These are phyloP conservation scores for Citrus unshiu DNA, from an alignment of 345 rosid genomes.

Conservation along the genomic window DNA sequence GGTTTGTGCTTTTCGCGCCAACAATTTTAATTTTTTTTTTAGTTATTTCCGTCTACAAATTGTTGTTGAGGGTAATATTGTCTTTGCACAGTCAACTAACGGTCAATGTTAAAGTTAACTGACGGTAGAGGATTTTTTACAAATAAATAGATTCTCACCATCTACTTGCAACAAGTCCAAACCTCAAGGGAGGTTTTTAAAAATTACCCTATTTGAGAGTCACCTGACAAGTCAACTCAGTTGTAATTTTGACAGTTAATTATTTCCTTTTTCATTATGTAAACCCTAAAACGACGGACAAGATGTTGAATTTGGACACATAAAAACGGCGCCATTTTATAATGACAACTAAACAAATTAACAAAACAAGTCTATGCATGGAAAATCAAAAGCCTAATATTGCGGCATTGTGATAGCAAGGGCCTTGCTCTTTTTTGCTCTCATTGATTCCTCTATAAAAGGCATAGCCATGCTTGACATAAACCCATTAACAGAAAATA, in stretches of 20 bases:
- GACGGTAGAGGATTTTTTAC: too few relatives aligned
- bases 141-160: too few relatives aligned
- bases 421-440: not conserved
- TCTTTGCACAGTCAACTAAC: too few relatives aligned
- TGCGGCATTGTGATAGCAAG: not conserved
- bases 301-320: slow-evolving; percentile 1
- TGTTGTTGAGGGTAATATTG: too few relatives aligned
- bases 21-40: too few relatives aligned
- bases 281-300: slow-evolving; percentile 11
- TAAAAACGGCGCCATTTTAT: not conserved
- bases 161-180: too few relatives aligned
- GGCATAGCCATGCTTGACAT: not conserved
- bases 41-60: too few relatives aligned
- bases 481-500: not conserved
- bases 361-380: not conserved
- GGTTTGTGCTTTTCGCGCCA: too few relatives aligned
- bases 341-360: not conserved
- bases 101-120: too few relatives aligned
- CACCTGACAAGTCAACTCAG: not conserved
- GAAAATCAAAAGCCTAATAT: slow-evolving; percentile 12
- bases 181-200: too few relatives aligned
- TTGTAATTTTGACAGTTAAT: not conserved
- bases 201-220: too few relatives aligned
- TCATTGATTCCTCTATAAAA: not conserved
- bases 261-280: not conserved